phyloP scores from a whole-genome alignment of 2,329 filamentous ascomycete genomes.

The Fusarium praegraminearum region DNA sequence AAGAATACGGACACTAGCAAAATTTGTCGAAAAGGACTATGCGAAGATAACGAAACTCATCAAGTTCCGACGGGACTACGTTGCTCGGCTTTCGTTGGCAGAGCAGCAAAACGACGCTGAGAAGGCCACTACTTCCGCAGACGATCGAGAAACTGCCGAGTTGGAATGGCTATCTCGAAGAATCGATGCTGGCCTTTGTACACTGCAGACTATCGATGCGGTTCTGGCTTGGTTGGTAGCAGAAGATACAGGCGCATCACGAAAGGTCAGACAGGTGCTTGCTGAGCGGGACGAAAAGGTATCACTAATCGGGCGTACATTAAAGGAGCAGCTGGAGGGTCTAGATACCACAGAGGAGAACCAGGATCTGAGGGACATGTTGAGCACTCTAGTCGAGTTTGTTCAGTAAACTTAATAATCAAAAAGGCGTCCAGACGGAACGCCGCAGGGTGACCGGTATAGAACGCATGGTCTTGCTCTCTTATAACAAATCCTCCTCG shows the following conservation, averaged over 20 bases:
- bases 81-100: conserved; percentile 67
- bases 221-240: conserved; percentile 91
- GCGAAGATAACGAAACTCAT: conserved; percentile 83
- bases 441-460: conserved; percentile 30
- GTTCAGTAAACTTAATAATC: conserved; percentile 53
- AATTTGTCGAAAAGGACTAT: conserved; percentile 96
- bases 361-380: conserved; percentile 68
- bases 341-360: conserved; percentile 70
- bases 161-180: conserved; percentile 80
- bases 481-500: conserved; percentile 30
- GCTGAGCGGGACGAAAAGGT: conserved; percentile 76
- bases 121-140: conserved; percentile 25
- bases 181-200: conserved; percentile 87
- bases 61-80: conserved; percentile 77
- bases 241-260: conserved; percentile 82
- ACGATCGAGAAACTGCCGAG: conserved; percentile 64
- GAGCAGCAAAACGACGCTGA: conserved; percentile 61
- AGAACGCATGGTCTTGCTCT: conserved; percentile 35
- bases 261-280: conserved; percentile 72
- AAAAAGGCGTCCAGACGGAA: conserved; percentile 31
- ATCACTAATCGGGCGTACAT: conserved; percentile 70
- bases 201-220: conserved; percentile 84
- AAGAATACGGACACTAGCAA: conserved; percentile 87
- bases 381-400: conserved; percentile 65
- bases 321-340: conserved; percentile 70